Base-by-base conservation (phyloP, 192 early-diverging fungal species). In the Coemansia sp. region DNA sequence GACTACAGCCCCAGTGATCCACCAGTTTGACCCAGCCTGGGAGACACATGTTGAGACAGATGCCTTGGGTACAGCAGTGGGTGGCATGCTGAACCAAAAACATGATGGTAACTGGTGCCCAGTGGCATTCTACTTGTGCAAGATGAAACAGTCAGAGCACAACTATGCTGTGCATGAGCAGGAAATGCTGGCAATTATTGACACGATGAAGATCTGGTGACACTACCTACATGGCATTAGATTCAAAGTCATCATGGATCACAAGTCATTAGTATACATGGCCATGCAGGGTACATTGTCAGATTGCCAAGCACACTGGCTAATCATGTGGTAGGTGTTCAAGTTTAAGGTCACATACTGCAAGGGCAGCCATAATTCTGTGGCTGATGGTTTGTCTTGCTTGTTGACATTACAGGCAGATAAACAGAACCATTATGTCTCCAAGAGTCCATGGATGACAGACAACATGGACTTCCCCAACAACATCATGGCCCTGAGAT, bases 51-150 rank as follows among this genome's bases (percentile, higher is more conserved):
- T 73, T 0, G 64, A 73, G 27, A 59, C 59, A 5, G 68, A 75
- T 13, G 68, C 63, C 0, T 60, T 63, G 1, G 31, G 56, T 33
- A 27, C 24, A 27, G 67, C 68, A 45, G 9, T 64, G 0, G 74
- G 74, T 8, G 68, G 59, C 11, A 63, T 64, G 1, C 51, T 75
- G 29, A 44, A 60, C 3, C 67, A 75, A 21, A 45, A 64, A 35
- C 63, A 64, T 3, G 45, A 48, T 14, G 4, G 36, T 11, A 17
- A 11, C 1, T 72, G 63, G 57, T 24, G 42, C 21, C 73, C 73
- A 21, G 62, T 74, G n/a, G 73, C 73, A 0, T 74, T 60, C 13
- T 46, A 69, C 9, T 74, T 66, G 17, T 1, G 24, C 24, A 27
- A 27, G 24, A 29, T 40, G 3, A 74, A 68, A 40, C n/a, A 40